Conservation (phyloP, 345 rosid genomes). For the Euphorbia pulcherrima region DNA sequence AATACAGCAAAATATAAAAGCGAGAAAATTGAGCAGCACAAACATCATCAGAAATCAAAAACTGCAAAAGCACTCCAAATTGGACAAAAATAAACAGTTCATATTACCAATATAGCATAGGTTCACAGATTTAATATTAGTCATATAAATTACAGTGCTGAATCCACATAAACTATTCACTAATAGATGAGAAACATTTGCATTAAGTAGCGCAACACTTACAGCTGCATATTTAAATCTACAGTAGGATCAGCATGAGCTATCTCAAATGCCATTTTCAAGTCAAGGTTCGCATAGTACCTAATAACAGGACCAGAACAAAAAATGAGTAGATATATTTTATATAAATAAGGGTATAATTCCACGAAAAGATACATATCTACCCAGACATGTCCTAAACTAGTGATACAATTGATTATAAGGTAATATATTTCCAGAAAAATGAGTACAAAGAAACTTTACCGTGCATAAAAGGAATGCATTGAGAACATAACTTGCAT, state of each 20-base stretch:
- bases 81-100: neutral
- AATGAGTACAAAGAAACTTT: conserved; percentile 18
- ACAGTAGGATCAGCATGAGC: conserved; percentile 98
- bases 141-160: neutral
- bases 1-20: neutral
- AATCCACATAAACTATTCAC: neutral
- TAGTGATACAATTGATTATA: neutral
- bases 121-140: conserved; percentile 6
- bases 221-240: conserved; percentile 95
- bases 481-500: conserved; percentile 93
- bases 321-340: conserved; percentile 13
- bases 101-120: neutral
- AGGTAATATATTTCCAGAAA: conserved; percentile 2
- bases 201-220: conserved; percentile 30
- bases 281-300: conserved; percentile 59
- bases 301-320: conserved; percentile 37
- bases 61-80: neutral
- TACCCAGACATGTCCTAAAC: neutral
- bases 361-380: neutral
- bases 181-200: neutral
- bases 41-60: neutral
- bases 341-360: conserved; percentile 7
- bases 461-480: conserved; percentile 63
- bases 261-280: conserved; percentile 69
- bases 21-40: neutral